phyloP scores from a whole-genome alignment of 148 eudicot genomes.

The Fagopyrum homotropicum region DNA sequence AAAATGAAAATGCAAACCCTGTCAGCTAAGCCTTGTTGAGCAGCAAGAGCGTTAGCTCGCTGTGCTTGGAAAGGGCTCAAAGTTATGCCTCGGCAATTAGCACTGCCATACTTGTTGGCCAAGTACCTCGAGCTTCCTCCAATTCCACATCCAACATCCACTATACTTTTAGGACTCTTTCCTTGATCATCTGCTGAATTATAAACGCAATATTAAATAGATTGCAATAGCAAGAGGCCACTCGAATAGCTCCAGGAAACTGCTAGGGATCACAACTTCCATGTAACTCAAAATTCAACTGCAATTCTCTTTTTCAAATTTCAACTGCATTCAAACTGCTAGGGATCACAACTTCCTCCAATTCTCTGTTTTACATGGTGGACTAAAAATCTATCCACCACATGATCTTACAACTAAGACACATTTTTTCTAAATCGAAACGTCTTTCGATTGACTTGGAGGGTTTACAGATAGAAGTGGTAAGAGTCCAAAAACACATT shows the following conservation, averaged over 20 bases:
- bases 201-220: neutral
- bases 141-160: slow-evolving; percentile 92
- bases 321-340: neutral
- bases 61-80: slow-evolving; percentile 80
- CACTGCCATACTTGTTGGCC: slow-evolving; percentile 63
- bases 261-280: neutral
- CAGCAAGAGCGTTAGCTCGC: slow-evolving; percentile 84
- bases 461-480: too few relatives aligned
- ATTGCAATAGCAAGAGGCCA: neutral
- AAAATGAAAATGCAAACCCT: slow-evolving; percentile 28
- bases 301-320: neutral
- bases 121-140: slow-evolving; percentile 89
- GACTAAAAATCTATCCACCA: too few relatives aligned
- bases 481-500: too few relatives aligned
- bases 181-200: slow-evolving; percentile 5
- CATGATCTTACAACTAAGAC: too few relatives aligned
- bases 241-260: neutral
- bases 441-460: too few relatives aligned
- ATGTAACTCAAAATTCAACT: neutral
- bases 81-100: slow-evolving; percentile 61
- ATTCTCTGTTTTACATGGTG: too few relatives aligned
- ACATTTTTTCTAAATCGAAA: too few relatives aligned
- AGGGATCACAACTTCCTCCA: too few relatives aligned
- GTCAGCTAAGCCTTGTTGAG: slow-evolving; percentile 62
- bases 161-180: slow-evolving; percentile 39